phyloP scores from a whole-genome alignment of 345 rosid species.

The Salix suchowensis region DNA sequence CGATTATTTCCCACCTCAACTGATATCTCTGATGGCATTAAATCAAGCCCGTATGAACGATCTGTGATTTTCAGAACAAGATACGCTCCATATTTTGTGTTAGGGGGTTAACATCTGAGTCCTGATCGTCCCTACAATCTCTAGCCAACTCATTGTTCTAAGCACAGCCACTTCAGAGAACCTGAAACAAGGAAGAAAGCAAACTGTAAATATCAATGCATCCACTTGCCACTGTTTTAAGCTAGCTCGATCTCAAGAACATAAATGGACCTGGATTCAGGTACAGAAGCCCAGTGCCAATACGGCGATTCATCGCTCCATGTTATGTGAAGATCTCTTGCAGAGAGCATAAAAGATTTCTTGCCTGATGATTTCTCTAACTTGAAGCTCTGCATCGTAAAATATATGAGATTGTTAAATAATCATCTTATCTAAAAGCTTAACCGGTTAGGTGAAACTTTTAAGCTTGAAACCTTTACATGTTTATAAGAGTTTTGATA shows the following conservation, averaged over 20 bases:
- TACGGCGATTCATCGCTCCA: constrained; percentile 39
- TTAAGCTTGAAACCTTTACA: too few species aligned
- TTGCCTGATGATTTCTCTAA: constrained; percentile 57
- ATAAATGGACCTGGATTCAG: constrained; percentile 49
- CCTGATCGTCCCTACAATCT: constrained; percentile 37
- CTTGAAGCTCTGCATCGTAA: constrained; percentile 44
- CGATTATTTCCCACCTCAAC: constrained; percentile 18
- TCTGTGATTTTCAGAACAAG: constrained; percentile 34
- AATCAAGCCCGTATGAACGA: constrained; percentile 49
- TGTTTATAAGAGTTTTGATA: too few species aligned
- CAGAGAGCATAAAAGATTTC: constrained; percentile 46
- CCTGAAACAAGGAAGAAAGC: constrained; percentile 18
- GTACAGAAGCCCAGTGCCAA: constrained; percentile 54
- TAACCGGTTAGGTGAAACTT: too few species aligned
- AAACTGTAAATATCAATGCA: neutral
- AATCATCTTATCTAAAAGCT: too few species aligned
- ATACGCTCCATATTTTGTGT: constrained; percentile 51
- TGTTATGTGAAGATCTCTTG: constrained; percentile 60
- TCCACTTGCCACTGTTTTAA: neutral
- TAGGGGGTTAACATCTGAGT: constrained; percentile 34
- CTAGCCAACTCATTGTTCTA: constrained; percentile 38
- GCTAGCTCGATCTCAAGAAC: neutral
- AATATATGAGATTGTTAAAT: neutral
- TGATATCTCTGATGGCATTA: constrained; percentile 39
- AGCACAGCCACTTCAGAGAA: constrained; percentile 42